These are phyloP conservation scores for Candida alai DNA, from an alignment of 805 yeast species.

Conservation along the genomic window DNA sequence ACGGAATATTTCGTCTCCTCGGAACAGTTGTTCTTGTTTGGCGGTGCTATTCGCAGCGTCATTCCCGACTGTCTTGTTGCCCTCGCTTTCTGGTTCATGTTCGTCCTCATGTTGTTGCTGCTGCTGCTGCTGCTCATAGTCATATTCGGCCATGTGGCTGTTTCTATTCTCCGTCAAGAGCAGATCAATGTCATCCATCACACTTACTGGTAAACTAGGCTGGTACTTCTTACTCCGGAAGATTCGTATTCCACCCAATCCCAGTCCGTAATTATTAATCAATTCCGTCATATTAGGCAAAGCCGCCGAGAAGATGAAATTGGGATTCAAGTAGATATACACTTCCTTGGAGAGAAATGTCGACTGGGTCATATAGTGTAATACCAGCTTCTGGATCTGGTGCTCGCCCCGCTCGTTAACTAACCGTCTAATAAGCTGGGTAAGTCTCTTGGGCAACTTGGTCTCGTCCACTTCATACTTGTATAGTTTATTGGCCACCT, in stretches of 20 bases:
- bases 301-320: conserved; percentile 50
- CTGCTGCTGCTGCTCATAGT: too few species aligned
- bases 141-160: conserved; percentile 27
- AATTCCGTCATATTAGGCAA: conserved; percentile 75
- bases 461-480: conserved; percentile 80
- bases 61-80: conserved; percentile 14
- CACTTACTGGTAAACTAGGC: conserved; percentile 67
- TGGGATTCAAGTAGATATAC: conserved; percentile 50
- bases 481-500: conserved; percentile 64
- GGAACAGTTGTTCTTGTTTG: conserved; percentile 16
- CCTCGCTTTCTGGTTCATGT: conserved; percentile 21
- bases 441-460: conserved; percentile 46
- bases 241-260: conserved; percentile 57
- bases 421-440: conserved; percentile 28
- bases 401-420: conserved; percentile 35
- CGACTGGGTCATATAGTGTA: conserved; percentile 39
- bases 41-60: conserved; percentile 2
- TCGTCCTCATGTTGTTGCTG: conserved; percentile 22
- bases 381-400: conserved; percentile 22
- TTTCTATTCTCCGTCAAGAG: conserved; percentile 34
- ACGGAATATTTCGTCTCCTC: conserved; percentile 48
- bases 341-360: conserved; percentile 37
- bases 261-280: conserved; percentile 72
- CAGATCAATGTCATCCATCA: conserved; percentile 71
- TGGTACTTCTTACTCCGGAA: conserved; percentile 55